These are phyloP conservation scores for Ascodesmis nigricans DNA, from an alignment of 495 filamentous ascomycete species.

Conservation along the genomic window DNA sequence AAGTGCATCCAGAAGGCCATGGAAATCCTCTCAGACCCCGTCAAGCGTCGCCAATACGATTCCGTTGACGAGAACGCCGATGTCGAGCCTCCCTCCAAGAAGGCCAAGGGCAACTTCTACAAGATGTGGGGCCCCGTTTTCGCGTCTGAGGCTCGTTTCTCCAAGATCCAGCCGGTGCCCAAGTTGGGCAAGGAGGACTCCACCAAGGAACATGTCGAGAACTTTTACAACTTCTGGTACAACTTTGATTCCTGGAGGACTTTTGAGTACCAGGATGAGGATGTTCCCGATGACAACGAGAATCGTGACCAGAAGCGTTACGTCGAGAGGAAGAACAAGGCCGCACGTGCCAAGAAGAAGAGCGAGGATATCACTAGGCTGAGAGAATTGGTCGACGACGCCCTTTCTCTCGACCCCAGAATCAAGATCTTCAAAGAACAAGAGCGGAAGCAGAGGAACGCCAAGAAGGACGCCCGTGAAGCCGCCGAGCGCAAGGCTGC, in stretches of 20 bases:
- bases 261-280: slow-evolving; percentile 97
- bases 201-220: slow-evolving; percentile 68
- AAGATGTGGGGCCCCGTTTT: slow-evolving; percentile 80
- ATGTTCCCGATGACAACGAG: slow-evolving; percentile 95
- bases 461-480: slow-evolving; percentile 74
- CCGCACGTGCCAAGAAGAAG: slow-evolving; percentile 97
- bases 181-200: slow-evolving; percentile 64
- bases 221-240: slow-evolving; percentile 99
- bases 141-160: slow-evolving; percentile 78
- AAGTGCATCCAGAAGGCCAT: slow-evolving; percentile 99
- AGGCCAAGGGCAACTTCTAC: slow-evolving; percentile 77
- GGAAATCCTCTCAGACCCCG: slow-evolving; percentile 76
- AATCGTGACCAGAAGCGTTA: slow-evolving; percentile 97
- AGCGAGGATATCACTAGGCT: slow-evolving; percentile 83
- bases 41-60: slow-evolving; percentile 86
- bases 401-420: slow-evolving; percentile 60
- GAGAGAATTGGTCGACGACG: slow-evolving; percentile 70
- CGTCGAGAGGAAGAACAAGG: slow-evolving; percentile 92
- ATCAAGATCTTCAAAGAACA: slow-evolving; percentile 92
- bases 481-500: slow-evolving; percentile 64
- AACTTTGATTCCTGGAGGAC: slow-evolving; percentile 94
- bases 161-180: slow-evolving; percentile 69
- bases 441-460: slow-evolving; percentile 79
- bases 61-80: slow-evolving; percentile 87
- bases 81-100: slow-evolving; percentile 77